Percentiles rank a stretch among this genome's conserved stretches.
Evolutionary conservation across 371 early-diverging fungal species (phyloP).

Genomic region (Neoconidiobolus thromboides): DNA sequence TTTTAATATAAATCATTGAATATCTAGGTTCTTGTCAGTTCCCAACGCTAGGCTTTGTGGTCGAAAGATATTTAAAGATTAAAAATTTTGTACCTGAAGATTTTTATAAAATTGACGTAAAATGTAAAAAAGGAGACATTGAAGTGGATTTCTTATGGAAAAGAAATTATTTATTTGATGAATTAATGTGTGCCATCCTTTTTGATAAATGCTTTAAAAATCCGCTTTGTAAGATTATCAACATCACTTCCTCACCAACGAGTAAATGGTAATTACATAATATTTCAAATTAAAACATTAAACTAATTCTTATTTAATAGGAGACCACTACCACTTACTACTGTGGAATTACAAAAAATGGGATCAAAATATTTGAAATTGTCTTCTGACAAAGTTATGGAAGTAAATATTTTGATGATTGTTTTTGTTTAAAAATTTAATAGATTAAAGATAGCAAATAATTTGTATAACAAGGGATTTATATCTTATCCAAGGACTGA

Average conservation of each 20-base stretch:
- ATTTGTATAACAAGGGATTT: slow-evolving; percentile 68
- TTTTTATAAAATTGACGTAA: slow-evolving; percentile 78
- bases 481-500: slow-evolving; percentile 99
- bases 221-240: slow-evolving; percentile 35
- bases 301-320: slow-evolving; percentile 11
- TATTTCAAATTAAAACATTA: not conserved
- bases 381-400: slow-evolving; percentile 71
- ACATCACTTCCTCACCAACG: slow-evolving; percentile 36
- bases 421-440: not conserved
- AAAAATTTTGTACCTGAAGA: slow-evolving; percentile 74
- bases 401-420: slow-evolving; percentile 16
- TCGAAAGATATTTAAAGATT: slow-evolving; percentile 65
- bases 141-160: slow-evolving; percentile 54
- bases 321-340: slow-evolving; percentile 86
- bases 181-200: slow-evolving; percentile 36
- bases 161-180: slow-evolving; percentile 57
- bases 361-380: slow-evolving; percentile 53
- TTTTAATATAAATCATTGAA: not conserved
- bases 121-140: slow-evolving; percentile 21
- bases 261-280: slow-evolving; percentile 44
- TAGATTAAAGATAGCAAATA: slow-evolving; percentile 49
- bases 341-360: slow-evolving; percentile 86
- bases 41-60: slow-evolving; percentile 98
- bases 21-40: slow-evolving; percentile 93
- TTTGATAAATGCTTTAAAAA: slow-evolving; percentile 48